Evolutionary conservation across 352 stramenopile species (phyloP).

Genomic region (Pythium scleroteichum): DNA sequence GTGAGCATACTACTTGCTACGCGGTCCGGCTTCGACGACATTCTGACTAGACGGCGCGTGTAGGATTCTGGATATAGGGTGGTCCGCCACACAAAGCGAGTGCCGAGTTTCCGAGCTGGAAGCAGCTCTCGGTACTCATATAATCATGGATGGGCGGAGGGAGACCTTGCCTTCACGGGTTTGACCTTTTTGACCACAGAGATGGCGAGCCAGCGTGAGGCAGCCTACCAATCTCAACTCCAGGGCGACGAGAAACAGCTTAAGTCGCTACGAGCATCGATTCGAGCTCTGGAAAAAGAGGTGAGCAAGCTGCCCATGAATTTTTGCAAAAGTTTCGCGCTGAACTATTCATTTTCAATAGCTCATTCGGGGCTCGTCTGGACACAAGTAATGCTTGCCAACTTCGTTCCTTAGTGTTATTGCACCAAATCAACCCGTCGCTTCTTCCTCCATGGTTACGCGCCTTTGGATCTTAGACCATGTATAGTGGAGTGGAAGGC

Average conservation of each 20-base stretch:
- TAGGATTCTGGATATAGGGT: conserved; percentile 13
- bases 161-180: no score
- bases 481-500: conserved; percentile 64
- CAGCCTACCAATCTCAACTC: conserved; percentile 2
- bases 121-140: conserved; percentile 17
- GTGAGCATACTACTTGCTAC: conserved; percentile 12
- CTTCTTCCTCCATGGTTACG: conserved; percentile 37
- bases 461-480: conserved; percentile 44
- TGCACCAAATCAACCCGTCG: conserved; percentile 19
- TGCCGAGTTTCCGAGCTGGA: conserved; percentile 23
- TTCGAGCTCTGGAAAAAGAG: conserved; percentile 32
- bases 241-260: conserved; percentile 31
- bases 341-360: neutral
- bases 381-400: neutral
- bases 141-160: neutral
- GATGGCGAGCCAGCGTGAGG: neutral
- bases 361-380: conserved; percentile 24
- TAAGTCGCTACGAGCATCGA: conserved; percentile 29
- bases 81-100: conserved; percentile 7
- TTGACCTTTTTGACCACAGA: neutral
- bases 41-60: neutral
- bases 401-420: neutral
- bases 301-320: neutral
- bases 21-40: neutral
- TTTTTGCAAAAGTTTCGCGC: neutral